Percentiles rank a stretch among this genome's conserved stretches.
phyloP scores from a whole-genome alignment of 768 basidiomycete genomes.

The Calocera viscosa region DNA sequence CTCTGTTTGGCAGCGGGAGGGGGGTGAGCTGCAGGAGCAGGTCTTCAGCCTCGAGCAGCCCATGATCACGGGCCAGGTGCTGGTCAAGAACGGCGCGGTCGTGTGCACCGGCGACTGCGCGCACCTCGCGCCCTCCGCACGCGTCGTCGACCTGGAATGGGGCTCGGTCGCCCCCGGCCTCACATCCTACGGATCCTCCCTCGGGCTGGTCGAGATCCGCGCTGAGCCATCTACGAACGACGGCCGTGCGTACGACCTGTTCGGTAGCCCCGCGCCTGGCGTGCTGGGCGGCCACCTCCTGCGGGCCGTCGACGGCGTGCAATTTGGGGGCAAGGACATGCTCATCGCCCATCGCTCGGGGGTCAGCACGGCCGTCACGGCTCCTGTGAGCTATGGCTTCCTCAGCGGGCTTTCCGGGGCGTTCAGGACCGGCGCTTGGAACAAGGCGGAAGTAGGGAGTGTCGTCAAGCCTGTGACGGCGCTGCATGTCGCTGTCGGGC shows the following conservation, averaged over 20 bases:
- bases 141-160: constrained; percentile 48
- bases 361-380: constrained; percentile 54
- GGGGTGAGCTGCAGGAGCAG: constrained; percentile 15
- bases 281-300: constrained; percentile 33
- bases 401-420: constrained; percentile 50
- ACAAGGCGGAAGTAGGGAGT: constrained; percentile 50
- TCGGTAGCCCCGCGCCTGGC: constrained; percentile 22
- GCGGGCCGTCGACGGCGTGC: constrained; percentile 60
- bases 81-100: constrained; percentile 43
- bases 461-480: constrained; percentile 50
- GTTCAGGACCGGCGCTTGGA: constrained; percentile 46
- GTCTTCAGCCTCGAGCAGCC: constrained; percentile 3
- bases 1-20: constrained; percentile 33
- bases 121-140: background rate
- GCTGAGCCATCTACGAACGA: constrained; percentile 55
- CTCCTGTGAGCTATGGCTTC: constrained; percentile 46
- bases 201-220: constrained; percentile 60
- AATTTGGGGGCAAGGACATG: constrained; percentile 55
- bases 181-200: constrained; percentile 48
- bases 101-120: constrained; percentile 33
- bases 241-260: constrained; percentile 41
- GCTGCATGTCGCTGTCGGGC: constrained; percentile 50
- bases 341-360: constrained; percentile 66
- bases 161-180: constrained; percentile 57
- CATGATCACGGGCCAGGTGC: constrained; percentile 28